These are phyloP conservation scores for Prunus kanzakura DNA, from an alignment of 306 rosid species.

Conservation along the genomic window DNA sequence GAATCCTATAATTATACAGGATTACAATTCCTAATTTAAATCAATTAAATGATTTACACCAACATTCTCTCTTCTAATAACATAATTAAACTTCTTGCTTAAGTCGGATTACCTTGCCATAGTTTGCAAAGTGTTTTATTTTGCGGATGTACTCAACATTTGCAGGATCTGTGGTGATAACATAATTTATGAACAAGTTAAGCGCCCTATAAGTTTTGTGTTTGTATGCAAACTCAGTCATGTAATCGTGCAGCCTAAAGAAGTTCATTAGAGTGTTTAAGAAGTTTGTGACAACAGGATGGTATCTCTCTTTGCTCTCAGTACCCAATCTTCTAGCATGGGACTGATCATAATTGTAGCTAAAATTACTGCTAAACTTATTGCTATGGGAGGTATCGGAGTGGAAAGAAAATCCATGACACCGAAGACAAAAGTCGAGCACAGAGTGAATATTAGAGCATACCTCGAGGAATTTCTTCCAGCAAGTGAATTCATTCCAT, in stretches of 20 bases:
- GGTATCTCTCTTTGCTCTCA: slow-evolving; percentile 6
- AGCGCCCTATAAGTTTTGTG: slow-evolving; percentile 10
- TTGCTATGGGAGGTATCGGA: not conserved
- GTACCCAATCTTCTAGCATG: no score
- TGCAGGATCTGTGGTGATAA: slow-evolving; percentile 27
- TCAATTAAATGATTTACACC: no score
- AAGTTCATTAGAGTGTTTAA: slow-evolving; percentile 12
- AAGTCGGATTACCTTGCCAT: slow-evolving; percentile 24
- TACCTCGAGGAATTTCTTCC: no score
- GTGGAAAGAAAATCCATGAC: not conserved
- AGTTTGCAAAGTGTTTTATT: slow-evolving; percentile 22
- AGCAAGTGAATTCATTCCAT: no score
- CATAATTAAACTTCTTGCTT: no score
- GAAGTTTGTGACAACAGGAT: slow-evolving; percentile 14
- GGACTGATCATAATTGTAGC: no score
- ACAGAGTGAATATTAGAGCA: no score
- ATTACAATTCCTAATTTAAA: no score
- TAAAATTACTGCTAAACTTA: no score
- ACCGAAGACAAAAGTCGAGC: no score
- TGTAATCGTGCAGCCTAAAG: not conserved
- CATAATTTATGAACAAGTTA: slow-evolving; percentile 6
- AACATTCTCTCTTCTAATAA: no score
- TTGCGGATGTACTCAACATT: slow-evolving; percentile 25
- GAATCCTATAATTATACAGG: no score
- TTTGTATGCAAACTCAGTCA: not conserved